Conservation (phyloP, 2,329 filamentous ascomycete genomes). For the Aureobasidium sp. region DNA sequence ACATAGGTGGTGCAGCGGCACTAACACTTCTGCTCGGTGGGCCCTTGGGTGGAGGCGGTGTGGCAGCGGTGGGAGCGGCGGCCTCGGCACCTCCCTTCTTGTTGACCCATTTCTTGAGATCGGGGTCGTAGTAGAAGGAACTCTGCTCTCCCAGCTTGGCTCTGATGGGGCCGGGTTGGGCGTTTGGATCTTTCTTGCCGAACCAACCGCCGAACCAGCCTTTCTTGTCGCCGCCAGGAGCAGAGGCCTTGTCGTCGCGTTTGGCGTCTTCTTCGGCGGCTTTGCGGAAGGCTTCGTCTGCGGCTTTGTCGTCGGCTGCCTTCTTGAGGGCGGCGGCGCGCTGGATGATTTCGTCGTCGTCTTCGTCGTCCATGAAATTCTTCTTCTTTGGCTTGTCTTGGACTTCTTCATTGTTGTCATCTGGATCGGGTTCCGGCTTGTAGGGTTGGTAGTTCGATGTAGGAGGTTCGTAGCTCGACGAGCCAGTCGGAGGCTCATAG, state of each 20-base stretch:
- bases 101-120: conserved; percentile 98
- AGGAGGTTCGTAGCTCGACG: conserved; percentile 52
- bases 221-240: conserved; percentile 39
- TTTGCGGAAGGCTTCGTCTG: conserved; percentile 77
- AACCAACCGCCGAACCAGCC: conserved; percentile 89
- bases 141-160: conserved; percentile 93
- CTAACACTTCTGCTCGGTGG: conserved; percentile 35
- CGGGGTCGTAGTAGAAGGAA: conserved; percentile 87
- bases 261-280: conserved; percentile 68
- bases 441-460: conserved; percentile 44
- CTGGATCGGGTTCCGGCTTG: conserved; percentile 44
- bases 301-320: conserved; percentile 57
- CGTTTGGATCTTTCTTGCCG: conserved; percentile 60
- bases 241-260: conserved; percentile 50
- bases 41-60: conserved; percentile 71
- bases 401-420: conserved; percentile 39
- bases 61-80: conserved; percentile 46
- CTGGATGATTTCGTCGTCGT: conserved; percentile 55
- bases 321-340: conserved; percentile 46
- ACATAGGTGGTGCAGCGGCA: conserved; percentile 12
- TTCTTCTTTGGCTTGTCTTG: conserved; percentile 59
- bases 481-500: conserved; percentile 33
- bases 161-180: conserved; percentile 62
- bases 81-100: conserved; percentile 70
- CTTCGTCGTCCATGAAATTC: conserved; percentile 74